Base-by-base conservation (phyloP, 2,329 filamentous ascomycete genomes). In the Spiromastix sp. region DNA sequence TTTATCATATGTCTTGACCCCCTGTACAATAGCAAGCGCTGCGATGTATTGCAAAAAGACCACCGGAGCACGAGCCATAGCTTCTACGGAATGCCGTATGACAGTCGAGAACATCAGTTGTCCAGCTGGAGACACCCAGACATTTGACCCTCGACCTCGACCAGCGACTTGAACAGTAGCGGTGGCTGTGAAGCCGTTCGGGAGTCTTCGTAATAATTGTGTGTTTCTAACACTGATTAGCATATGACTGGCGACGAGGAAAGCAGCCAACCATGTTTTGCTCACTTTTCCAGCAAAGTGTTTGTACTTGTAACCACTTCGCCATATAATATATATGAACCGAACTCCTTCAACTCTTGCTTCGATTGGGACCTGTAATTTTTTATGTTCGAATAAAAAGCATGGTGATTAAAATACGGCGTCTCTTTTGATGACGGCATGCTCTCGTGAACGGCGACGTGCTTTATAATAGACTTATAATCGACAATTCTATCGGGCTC, bases 251-350 rank as follows among this genome's bases (percentile, higher is more conserved):
- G n/a, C n/a, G n/a, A n/a, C n/a, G n/a, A n/a, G n/a, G n/a, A n/a
- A n/a, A n/a, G n/a, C n/a, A n/a, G n/a, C n/a, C n/a, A n/a, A n/a
- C n/a, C n/a, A n/a, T n/a, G n/a, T n/a, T n/a, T 5, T 2, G 48
- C 62, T 44, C 57, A 83, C 81, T 91, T 94, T 51, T 96, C 91
- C 5, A 95, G 70, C 4, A 96, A 67, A 0, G 87, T 94, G 60
- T 89, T 94, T 18, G 91, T 98, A 55, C 85, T 93, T 2, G 89
- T 95, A 11, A 95, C 71, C 5, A 94, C 85, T 56, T 95, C 85
- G 35, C 82, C 87, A 51, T 96, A 96, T 44, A 96, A 66, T 3
- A 98, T 59, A 33, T 73, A 65, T 33, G 78, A 73, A 4, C 91
- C 91, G 67, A 93, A 96, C 16, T 73, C 63, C 3, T 56, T 57